phyloP scores from a whole-genome alignment of 305 asterid genomes.

The Caryopteris hybrid region DNA sequence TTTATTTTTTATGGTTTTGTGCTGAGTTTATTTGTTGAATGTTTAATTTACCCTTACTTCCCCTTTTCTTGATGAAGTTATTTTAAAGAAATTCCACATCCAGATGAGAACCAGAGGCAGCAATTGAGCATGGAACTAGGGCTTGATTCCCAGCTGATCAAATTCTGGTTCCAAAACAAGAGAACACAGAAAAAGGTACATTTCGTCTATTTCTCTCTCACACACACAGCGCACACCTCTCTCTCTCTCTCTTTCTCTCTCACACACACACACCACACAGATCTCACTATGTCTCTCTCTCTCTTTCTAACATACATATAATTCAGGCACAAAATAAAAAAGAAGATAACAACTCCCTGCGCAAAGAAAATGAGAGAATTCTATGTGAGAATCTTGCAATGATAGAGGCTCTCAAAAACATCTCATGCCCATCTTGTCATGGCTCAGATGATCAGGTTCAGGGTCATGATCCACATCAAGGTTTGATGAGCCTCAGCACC shows the following conservation, averaged over 20 bases:
- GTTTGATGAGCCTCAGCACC: slow-evolving; percentile 25
- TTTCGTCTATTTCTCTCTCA: too few species aligned
- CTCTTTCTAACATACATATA: too few species aligned
- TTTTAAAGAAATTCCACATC: slow-evolving; percentile 55
- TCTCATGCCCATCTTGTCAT: slow-evolving; percentile 35
- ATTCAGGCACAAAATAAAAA: slow-evolving; percentile 44
- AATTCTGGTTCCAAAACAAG: slow-evolving; percentile 78
- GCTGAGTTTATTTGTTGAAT: too few species aligned
- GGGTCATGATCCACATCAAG: slow-evolving; percentile 30
- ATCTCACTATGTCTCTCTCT: not conserved
- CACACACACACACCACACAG: not conserved
- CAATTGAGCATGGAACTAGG: slow-evolving; percentile 48
- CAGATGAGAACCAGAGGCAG: slow-evolving; percentile 48
- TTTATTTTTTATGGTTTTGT: too few species aligned
- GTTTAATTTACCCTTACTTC: too few species aligned
- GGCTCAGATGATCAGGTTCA: slow-evolving; percentile 9
- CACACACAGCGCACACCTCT: too few species aligned
- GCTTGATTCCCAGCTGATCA: slow-evolving; percentile 53
- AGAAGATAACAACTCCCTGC: slow-evolving; percentile 41
- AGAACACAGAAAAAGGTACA: slow-evolving; percentile 65
- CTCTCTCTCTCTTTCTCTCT: too few species aligned
- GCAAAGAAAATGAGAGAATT: slow-evolving; percentile 45
- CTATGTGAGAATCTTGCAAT: slow-evolving; percentile 45
- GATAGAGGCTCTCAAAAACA: slow-evolving; percentile 32
- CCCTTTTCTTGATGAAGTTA: not conserved